These are phyloP conservation scores for Tephrocybe sp. DNA, from an alignment of 768 basidiomycete genomes.

Conservation along the genomic window DNA sequence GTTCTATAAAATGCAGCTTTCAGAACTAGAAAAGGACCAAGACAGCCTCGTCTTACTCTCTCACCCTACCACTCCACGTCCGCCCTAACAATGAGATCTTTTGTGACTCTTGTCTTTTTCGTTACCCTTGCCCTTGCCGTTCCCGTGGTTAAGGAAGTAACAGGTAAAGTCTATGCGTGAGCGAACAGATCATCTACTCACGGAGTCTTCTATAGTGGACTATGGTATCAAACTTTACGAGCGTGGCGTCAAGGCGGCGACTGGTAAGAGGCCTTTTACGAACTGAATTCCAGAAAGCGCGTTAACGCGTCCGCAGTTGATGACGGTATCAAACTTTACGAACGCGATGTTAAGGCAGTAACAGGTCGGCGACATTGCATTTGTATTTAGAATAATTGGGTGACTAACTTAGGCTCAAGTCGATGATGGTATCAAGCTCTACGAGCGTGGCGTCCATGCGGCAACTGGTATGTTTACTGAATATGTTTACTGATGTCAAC, in stretches of 20 bases:
- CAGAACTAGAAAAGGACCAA: not conserved
- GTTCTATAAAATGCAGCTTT: not conserved
- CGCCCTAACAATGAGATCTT: conserved; percentile 2
- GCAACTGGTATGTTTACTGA: not conserved
- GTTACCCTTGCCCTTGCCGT: conserved; percentile 5
- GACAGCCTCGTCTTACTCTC: conserved; percentile 2
- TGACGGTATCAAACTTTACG: conserved; percentile 6
- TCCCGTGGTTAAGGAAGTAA: conserved; percentile 6
- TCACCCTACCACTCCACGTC: not conserved
- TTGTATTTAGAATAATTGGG: not conserved
- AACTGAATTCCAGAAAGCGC: too few species aligned
- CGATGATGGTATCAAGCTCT: not conserved
- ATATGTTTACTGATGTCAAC: not conserved
- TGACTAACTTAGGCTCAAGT: not conserved
- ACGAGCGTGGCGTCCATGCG: not conserved
- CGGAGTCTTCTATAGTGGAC: not conserved
- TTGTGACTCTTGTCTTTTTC: conserved; percentile 6
- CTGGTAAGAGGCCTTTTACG: not conserved
- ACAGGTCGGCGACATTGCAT: not conserved
- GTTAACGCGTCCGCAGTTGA: not conserved
- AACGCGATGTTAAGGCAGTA: conserved; percentile 2
- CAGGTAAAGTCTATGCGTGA: not conserved
- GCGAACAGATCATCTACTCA: not conserved
- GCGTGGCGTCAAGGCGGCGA: not conserved
- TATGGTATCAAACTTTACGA: conserved; percentile 4